phyloP scores from a whole-genome alignment of 208 protist genomes.

The Balamuthia mandrillaris region DNA sequence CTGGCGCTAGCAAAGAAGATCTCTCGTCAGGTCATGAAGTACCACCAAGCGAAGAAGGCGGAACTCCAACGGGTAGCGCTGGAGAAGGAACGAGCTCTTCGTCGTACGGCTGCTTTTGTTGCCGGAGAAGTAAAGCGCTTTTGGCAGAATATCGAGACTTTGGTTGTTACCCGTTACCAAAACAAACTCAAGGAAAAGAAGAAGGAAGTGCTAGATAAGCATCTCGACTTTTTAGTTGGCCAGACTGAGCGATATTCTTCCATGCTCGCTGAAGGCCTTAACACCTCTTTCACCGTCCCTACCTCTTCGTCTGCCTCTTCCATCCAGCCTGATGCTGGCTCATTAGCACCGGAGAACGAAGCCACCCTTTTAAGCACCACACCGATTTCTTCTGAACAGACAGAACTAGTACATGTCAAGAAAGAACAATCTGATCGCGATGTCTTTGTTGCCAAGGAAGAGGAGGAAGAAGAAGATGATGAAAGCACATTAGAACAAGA shows the following conservation, averaged over 20 bases:
- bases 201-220: conserved; percentile 40
- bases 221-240: conserved; percentile 60
- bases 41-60: background rate
- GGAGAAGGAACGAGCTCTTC: background rate
- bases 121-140: conserved; percentile 14
- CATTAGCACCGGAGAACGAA: background rate
- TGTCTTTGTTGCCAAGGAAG: too few species aligned
- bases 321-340: background rate
- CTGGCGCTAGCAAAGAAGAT: background rate
- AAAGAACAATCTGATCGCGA: background rate
- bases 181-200: background rate
- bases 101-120: background rate
- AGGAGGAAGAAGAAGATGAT: background rate
- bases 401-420: background rate
- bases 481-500: background rate
- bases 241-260: conserved; percentile 52
- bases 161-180: conserved; percentile 42
- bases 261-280: conserved; percentile 45
- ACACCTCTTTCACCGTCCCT: conserved; percentile 18
- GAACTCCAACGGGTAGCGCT: background rate
- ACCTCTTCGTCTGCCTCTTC: background rate
- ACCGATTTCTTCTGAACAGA: background rate
- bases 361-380: background rate
- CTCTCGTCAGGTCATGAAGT: background rate
- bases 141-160: conserved; percentile 53